These are phyloP conservation scores for Lachnellula subtilissima DNA, from an alignment of 2,329 filamentous ascomycete genomes.

Conservation along the genomic window DNA sequence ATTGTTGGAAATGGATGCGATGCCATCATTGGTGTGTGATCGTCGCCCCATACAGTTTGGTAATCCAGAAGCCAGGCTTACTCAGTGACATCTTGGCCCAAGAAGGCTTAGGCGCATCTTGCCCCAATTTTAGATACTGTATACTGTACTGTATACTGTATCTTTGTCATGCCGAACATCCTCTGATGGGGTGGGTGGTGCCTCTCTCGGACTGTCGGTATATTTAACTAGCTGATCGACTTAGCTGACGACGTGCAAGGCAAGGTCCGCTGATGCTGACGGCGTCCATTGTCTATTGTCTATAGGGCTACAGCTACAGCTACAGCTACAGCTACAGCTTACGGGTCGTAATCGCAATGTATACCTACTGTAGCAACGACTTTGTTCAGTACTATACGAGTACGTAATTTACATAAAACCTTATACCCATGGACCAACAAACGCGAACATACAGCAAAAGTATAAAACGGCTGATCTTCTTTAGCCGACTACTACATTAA, in stretches of 20 bases:
- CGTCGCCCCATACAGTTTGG: background rate
- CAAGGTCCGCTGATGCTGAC: background rate
- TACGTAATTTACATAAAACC: too few species aligned
- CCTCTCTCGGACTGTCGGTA: background rate
- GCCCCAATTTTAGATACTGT: background rate
- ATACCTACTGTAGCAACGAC: too few species aligned
- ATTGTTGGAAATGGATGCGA: background rate
- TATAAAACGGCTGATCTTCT: too few species aligned
- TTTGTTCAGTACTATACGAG: too few species aligned
- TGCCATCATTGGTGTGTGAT: background rate
- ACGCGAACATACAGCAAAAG: too few species aligned
- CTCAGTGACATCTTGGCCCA: background rate
- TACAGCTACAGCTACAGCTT: too few species aligned
- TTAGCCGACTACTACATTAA: too few species aligned
- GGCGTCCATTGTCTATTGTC: background rate
- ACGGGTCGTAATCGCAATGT: too few species aligned
- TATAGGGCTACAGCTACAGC: background rate
- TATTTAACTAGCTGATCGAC: background rate
- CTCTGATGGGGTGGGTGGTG: too few species aligned
- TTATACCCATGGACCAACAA: too few species aligned
- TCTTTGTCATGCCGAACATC: background rate
- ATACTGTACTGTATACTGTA: too few species aligned
- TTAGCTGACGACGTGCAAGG: background rate
- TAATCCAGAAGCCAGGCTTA: background rate
- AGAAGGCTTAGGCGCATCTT: background rate